These are phyloP conservation scores for Pichia sp. DNA, from an alignment of 1,139 yeast species.

Conservation along the genomic window DNA sequence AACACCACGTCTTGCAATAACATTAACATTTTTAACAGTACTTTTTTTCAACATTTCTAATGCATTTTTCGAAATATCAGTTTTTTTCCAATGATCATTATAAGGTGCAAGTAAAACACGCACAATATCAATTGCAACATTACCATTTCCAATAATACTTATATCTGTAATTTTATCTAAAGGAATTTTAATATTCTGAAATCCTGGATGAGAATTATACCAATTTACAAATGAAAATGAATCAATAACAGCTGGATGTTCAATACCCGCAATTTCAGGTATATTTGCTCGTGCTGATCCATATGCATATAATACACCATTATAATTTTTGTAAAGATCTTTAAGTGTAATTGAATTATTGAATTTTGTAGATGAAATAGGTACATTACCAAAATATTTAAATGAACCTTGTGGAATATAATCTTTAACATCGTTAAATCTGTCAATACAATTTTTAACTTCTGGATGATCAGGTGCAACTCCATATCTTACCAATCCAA, in stretches of 20 bases:
- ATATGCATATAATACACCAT: conserved; percentile 72
- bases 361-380: conserved; percentile 38
- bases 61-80: conserved; percentile 72
- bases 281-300: conserved; percentile 63
- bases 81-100: conserved; percentile 49
- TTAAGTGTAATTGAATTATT: conserved; percentile 31
- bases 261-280: conserved; percentile 46
- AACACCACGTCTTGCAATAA: conserved; percentile 83
- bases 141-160: conserved; percentile 90
- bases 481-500: conserved; percentile 85
- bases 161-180: conserved; percentile 59
- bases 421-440: conserved; percentile 52
- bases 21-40: conserved; percentile 53
- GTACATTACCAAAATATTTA: conserved; percentile 69
- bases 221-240: conserved; percentile 90
- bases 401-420: conserved; percentile 31
- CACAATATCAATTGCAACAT: conserved; percentile 93
- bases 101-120: conserved; percentile 62
- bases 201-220: conserved; percentile 88
- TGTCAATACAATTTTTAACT: conserved; percentile 83
- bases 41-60: conserved; percentile 46
- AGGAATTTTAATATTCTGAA: conserved; percentile 41
- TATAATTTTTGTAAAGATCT: conserved; percentile 50
- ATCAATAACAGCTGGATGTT: conserved; percentile 61
- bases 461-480: conserved; percentile 99